A percentile compares a stretch with the other conserved stretches of the same genome.
phyloP scores from a whole-genome alignment of 176 grass and related monocot species.

The Phoenix dactylifera region DNA sequence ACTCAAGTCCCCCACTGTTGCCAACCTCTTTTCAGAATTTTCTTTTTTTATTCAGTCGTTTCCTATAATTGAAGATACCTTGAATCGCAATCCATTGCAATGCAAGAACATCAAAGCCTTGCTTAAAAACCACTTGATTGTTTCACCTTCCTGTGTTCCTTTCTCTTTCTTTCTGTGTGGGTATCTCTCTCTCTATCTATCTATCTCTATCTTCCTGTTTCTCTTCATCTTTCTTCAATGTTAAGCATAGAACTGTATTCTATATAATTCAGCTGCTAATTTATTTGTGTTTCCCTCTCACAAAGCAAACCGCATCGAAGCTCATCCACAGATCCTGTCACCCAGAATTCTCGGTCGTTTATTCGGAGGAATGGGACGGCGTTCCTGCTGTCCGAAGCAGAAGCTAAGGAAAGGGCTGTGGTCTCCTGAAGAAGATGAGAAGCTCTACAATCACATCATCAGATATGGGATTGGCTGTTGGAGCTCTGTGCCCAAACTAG shows the following conservation, averaged over 20 bases:
- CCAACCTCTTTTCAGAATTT: conserved; percentile 8
- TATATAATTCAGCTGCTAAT: background rate
- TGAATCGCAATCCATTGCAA: conserved; percentile 59
- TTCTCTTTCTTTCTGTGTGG: background rate
- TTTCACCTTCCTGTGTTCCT: conserved; percentile 6
- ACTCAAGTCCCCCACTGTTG: conserved; percentile 10
- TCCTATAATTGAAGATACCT: conserved; percentile 34
- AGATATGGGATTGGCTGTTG: conserved; percentile 2
- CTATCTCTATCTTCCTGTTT: conserved; percentile 19
- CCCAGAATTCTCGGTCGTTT: too few species aligned
- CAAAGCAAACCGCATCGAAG: too few species aligned
- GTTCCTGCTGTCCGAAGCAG: background rate
- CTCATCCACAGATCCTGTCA: too few species aligned
- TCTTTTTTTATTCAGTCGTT: conserved; percentile 28
- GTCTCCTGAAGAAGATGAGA: conserved; percentile 9
- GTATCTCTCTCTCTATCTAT: background rate
- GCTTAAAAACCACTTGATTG: conserved; percentile 71
- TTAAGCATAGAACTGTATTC: conserved; percentile 21
- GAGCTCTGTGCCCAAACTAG: conserved; percentile 5
- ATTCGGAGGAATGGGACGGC: background rate
- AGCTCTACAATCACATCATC: conserved; percentile 8
- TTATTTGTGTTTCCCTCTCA: background rate
- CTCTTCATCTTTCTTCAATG: conserved; percentile 38
- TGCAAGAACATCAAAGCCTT: conserved; percentile 26
- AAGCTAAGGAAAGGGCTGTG: conserved; percentile 9